Evolutionary conservation across 108 stramenopile species (phyloP).

Genomic region (Aurantiochytrium sp.): DNA sequence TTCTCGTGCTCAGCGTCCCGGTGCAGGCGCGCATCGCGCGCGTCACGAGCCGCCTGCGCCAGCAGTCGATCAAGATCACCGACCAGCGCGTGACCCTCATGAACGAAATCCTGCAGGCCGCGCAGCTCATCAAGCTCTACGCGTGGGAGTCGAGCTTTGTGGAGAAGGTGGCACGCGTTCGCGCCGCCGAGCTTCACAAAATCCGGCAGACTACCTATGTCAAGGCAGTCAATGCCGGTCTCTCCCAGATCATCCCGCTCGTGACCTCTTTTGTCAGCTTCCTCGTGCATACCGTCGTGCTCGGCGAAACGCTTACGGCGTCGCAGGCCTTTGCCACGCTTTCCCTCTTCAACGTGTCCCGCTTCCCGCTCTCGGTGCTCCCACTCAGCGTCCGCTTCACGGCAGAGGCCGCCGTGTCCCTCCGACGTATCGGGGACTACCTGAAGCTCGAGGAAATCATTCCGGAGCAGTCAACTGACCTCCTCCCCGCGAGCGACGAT

Average conservation of each 20-base stretch:
- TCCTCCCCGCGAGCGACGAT: background rate
- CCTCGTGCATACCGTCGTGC: background rate
- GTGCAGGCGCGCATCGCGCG: background rate
- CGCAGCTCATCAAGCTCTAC: constrained; percentile 41
- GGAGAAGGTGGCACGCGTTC: constrained; percentile 15
- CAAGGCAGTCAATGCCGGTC: background rate
- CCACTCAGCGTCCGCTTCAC: background rate
- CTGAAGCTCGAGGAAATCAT: background rate
- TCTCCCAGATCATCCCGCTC: background rate
- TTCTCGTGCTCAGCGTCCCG: background rate
- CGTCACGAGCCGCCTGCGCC: background rate
- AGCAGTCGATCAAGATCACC: background rate
- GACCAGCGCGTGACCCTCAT: constrained; percentile 30
- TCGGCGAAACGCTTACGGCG: background rate
- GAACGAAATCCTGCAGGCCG: constrained; percentile 34
- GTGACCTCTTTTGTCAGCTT: background rate
- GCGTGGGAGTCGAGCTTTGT: constrained; percentile 39
- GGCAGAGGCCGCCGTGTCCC: background rate
- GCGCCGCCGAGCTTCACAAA: constrained; percentile 8
- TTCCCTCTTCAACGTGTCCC: background rate
- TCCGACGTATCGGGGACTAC: background rate
- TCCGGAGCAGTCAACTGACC: background rate
- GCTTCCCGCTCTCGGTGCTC: background rate
- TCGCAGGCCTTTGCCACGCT: background rate
- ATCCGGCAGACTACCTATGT: background rate